A percentile compares a stretch with the other conserved stretches of the same genome.
Evolutionary conservation across 306 rosid genomes (phyloP).

Genomic region (Vigna radiata): DNA sequence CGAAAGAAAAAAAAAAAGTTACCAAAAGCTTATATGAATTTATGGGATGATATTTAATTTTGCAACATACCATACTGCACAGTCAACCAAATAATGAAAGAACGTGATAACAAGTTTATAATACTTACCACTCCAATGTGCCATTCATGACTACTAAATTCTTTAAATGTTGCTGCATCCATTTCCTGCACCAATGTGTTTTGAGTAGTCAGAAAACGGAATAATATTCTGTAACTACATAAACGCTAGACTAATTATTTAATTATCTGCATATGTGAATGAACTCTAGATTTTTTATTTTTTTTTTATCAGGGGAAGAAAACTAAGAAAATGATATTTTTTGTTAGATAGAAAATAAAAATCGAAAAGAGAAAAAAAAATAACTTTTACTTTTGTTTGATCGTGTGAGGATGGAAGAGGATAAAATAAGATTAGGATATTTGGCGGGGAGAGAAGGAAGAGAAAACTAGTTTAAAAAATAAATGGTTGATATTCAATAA

Average conservation of each 20-base stretch:
- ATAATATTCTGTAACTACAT: constrained; percentile 5
- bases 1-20: not conserved
- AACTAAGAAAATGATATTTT: too few relatives aligned
- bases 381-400: too few relatives aligned
- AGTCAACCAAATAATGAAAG: not conserved
- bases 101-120: constrained; percentile 20
- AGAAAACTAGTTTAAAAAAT: too few relatives aligned
- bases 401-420: too few relatives aligned
- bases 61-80: constrained; percentile 4
- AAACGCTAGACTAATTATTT: constrained; percentile 17
- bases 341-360: too few relatives aligned
- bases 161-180: constrained; percentile 90
- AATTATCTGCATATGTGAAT: constrained; percentile 11
- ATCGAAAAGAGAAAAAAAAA: too few relatives aligned
- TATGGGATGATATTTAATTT: not conserved
- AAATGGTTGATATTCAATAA: too few relatives aligned
- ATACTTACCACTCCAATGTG: constrained; percentile 90
- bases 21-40: not conserved
- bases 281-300: not conserved
- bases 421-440: too few relatives aligned
- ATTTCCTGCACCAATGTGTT: constrained; percentile 68
- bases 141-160: constrained; percentile 76
- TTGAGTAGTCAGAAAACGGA: constrained; percentile 32
- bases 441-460: too few relatives aligned
- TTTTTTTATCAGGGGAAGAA: not conserved